phyloP scores from a whole-genome alignment of 1,284 basidiomycete species.

The Ceratobasidium sp. region DNA sequence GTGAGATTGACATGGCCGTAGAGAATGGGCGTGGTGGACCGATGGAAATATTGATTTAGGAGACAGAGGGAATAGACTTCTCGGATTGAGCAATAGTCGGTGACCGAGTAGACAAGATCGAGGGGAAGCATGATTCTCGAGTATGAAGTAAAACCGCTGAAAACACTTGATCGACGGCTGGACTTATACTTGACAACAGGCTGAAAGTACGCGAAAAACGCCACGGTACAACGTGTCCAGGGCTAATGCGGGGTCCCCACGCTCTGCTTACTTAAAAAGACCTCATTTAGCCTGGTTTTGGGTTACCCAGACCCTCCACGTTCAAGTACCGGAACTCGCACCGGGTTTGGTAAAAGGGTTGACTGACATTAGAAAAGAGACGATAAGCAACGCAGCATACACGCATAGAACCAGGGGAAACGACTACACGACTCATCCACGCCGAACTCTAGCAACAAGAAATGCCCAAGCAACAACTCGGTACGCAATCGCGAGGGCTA shows the following conservation, averaged over 20 bases:
- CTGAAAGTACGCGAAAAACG: background rate
- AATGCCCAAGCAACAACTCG: constrained; percentile 41
- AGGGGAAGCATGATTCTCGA: constrained; percentile 6
- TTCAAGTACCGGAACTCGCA: background rate
- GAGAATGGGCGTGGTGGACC: constrained; percentile 8
- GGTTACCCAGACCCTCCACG: background rate
- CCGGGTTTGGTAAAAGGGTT: constrained; percentile 22
- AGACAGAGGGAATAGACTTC: constrained; percentile 19
- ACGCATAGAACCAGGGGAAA: background rate
- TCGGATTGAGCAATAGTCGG: constrained; percentile 7
- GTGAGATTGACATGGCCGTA: constrained; percentile 16
- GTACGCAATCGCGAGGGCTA: constrained; percentile 46
- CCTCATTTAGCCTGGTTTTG: background rate
- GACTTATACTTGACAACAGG: background rate
- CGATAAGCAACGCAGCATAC: background rate
- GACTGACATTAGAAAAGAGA: background rate
- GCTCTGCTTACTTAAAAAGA: background rate
- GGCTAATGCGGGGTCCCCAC: constrained; percentile 3
- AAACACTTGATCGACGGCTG: background rate
- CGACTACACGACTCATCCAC: constrained; percentile 6
- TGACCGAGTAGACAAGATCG: constrained; percentile 25
- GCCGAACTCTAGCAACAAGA: constrained; percentile 30
- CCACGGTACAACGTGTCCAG: background rate
- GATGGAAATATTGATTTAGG: constrained; percentile 21
- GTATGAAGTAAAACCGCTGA: background rate